These are phyloP conservation scores for Zopfia rhizophila DNA, from an alignment of 2,329 filamentous ascomycete genomes.

Conservation along the genomic window DNA sequence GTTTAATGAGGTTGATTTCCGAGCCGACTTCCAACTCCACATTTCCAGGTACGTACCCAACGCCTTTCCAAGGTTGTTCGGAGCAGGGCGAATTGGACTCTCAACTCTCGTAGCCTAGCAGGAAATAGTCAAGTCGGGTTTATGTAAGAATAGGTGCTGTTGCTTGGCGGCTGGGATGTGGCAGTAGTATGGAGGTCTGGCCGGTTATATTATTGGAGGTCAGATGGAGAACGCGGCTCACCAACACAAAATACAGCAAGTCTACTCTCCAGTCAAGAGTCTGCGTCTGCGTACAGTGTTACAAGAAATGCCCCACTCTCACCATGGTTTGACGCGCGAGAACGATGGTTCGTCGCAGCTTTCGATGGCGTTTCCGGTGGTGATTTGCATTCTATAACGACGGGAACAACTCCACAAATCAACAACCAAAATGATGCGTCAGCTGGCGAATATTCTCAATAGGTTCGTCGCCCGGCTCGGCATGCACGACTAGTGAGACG, in stretches of 20 bases:
- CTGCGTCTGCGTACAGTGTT: conserved; percentile 12
- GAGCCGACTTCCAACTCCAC: conserved; percentile 8
- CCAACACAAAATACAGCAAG: too few relatives aligned
- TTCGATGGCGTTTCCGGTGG: not conserved
- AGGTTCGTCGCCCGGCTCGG: too few relatives aligned
- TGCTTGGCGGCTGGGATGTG: conserved; percentile 17
- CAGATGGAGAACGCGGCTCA: conserved; percentile 2
- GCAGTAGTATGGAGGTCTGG: conserved; percentile 13
- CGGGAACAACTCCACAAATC: conserved; percentile 20
- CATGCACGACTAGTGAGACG: too few relatives aligned
- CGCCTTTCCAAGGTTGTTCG: too few relatives aligned
- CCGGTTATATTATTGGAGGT: conserved; percentile 10
- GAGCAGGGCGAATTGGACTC: too few relatives aligned
- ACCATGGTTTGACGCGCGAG: conserved; percentile 19
- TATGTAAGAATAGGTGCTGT: conserved; percentile 31
- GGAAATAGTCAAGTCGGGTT: conserved; percentile 15
- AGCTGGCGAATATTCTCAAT: too few relatives aligned
- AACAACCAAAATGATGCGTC: conserved; percentile 12
- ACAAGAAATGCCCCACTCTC: conserved; percentile 21
- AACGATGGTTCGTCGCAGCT: conserved; percentile 43
- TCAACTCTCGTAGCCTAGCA: conserved; percentile 1
- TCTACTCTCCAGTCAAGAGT: conserved; percentile 21
- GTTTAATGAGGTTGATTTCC: conserved; percentile 27
- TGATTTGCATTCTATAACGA: conserved; percentile 2
- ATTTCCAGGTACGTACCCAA: not conserved